A percentile compares a stretch with the other conserved stretches of the same genome.
Evolutionary conservation across 2,329 filamentous ascomycete species (phyloP).

Genomic region (Aspergillus ochraceus): DNA sequence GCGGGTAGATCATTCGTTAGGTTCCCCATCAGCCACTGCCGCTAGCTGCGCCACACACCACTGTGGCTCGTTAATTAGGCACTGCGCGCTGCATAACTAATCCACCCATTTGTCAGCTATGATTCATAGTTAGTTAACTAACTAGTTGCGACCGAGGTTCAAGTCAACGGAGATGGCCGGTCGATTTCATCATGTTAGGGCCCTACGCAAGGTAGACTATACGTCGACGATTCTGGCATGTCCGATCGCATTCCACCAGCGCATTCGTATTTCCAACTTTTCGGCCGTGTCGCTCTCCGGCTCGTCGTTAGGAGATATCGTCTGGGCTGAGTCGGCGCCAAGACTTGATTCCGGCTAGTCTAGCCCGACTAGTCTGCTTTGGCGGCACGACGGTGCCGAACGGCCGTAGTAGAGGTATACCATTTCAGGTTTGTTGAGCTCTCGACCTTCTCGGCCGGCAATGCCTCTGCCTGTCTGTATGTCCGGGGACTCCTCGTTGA

Average conservation of each 20-base stretch:
- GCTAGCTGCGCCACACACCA: background rate
- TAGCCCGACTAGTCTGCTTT: background rate
- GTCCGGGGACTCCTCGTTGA: background rate
- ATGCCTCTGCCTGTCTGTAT: too few relatives aligned
- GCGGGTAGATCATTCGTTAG: background rate
- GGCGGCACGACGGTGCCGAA: background rate
- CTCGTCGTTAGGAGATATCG: background rate
- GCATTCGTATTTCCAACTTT: background rate
- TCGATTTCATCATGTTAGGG: background rate
- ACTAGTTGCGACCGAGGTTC: too few relatives aligned
- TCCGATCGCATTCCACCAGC: constrained; percentile 9
- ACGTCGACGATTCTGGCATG: constrained; percentile 2
- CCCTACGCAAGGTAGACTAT: background rate
- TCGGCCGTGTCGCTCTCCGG: background rate
- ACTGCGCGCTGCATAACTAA: background rate
- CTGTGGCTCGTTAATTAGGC: background rate
- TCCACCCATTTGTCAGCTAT: background rate
- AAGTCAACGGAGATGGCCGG: background rate
- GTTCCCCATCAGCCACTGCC: background rate
- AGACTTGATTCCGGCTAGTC: background rate
- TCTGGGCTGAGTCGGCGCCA: background rate
- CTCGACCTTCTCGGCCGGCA: too few relatives aligned
- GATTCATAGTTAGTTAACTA: background rate
- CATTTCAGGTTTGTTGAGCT: too few relatives aligned
- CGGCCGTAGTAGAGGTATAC: background rate